Conservation (phyloP, 495 filamentous ascomycete genomes). For the Neurospora sp. region DNA sequence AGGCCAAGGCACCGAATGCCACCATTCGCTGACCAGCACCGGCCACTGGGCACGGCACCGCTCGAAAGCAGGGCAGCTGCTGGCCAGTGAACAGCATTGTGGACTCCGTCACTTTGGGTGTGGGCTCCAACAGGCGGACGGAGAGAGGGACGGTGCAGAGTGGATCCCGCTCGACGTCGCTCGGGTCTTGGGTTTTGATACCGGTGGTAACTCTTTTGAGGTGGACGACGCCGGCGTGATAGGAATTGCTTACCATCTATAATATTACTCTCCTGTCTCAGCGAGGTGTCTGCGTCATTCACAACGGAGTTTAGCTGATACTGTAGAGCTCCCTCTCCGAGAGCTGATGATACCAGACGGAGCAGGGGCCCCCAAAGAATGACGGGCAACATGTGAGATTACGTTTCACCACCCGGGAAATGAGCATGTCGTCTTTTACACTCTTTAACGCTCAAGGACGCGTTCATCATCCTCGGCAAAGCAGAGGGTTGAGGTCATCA, state of each 20-base stretch:
- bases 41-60: not conserved
- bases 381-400: not conserved
- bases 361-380: not conserved
- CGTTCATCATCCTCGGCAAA: not conserved
- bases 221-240: not conserved
- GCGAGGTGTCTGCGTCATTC: not conserved
- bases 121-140: not conserved
- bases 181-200: not conserved
- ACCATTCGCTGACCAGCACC: not conserved
- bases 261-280: not conserved
- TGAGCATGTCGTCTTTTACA: not conserved
- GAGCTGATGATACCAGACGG: not conserved
- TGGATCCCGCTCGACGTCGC: not conserved
- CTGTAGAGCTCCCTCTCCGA: not conserved
- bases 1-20: not conserved
- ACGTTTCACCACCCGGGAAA: not conserved
- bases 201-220: not conserved
- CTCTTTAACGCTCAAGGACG: not conserved
- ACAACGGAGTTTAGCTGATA: not conserved
- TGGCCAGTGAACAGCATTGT: not conserved
- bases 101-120: not conserved
- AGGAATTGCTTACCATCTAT: not conserved
- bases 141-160: not conserved
- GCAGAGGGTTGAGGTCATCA: not conserved
- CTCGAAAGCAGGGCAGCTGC: not conserved